A percentile compares a stretch with the other conserved stretches of the same genome.
These are phyloP conservation scores for Cryptococcus hybrid DNA, from an alignment of 1,284 basidiomycete genomes.

Conservation along the genomic window DNA sequence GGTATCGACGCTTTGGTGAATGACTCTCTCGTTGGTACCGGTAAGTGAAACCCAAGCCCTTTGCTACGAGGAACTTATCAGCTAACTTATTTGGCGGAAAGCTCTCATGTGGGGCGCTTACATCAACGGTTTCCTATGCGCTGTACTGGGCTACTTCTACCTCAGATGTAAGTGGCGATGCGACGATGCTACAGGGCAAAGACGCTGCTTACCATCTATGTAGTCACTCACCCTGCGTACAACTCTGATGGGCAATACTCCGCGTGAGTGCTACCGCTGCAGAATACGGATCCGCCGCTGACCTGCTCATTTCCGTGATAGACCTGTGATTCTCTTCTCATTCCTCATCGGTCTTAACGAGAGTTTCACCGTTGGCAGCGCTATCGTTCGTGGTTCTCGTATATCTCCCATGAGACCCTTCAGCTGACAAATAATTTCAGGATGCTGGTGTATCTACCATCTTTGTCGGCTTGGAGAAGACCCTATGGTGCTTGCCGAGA, in stretches of 20 bases:
- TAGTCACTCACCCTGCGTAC: constrained; percentile 64
- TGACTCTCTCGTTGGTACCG: constrained; percentile 75
- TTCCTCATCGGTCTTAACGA: constrained; percentile 70
- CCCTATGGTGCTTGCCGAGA: constrained; percentile 64
- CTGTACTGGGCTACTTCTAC: constrained; percentile 79
- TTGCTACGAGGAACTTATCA: background rate
- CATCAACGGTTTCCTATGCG: constrained; percentile 70
- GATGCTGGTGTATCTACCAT: constrained; percentile 72
- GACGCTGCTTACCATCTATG: background rate
- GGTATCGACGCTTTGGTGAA: constrained; percentile 83
- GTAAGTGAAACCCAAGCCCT: constrained; percentile 9
- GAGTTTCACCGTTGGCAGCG: constrained; percentile 34
- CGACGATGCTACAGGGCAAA: background rate
- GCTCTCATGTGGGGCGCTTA: constrained; percentile 62
- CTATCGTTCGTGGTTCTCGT: constrained; percentile 21
- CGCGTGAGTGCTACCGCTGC: constrained; percentile 43
- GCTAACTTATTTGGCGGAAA: background rate
- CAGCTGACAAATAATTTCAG: constrained; percentile 5
- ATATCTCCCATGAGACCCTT: background rate
- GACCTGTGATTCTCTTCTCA: constrained; percentile 69
- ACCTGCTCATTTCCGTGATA: background rate
- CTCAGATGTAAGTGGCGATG: constrained; percentile 59
- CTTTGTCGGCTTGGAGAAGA: constrained; percentile 79
- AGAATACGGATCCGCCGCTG: background rate
- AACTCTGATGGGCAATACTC: constrained; percentile 72